Evolutionary conservation across 2,329 filamentous ascomycete genomes (phyloP).

Genomic region (Xylaria sp.): DNA sequence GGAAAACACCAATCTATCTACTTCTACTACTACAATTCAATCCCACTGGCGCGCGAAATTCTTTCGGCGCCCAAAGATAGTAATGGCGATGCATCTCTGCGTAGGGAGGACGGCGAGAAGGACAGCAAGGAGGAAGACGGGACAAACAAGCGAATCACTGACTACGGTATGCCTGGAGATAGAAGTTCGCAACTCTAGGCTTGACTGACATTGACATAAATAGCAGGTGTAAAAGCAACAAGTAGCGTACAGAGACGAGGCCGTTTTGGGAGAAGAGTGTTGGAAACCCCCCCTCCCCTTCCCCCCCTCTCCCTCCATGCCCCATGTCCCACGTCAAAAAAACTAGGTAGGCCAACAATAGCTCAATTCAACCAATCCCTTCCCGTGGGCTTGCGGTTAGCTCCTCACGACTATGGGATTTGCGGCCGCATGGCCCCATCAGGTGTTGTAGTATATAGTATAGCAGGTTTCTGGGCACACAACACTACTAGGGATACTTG

Average conservation of each 20-base stretch:
- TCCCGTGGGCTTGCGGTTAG: background rate
- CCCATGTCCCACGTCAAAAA: no score
- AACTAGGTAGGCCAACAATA: constrained; percentile 13
- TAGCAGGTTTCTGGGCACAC: background rate
- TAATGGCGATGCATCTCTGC: background rate
- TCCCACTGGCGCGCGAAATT: background rate
- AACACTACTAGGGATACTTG: background rate
- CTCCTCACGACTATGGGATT: constrained; percentile 12
- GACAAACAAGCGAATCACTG: background rate
- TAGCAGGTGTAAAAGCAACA: constrained; percentile 1
- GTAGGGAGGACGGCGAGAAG: background rate
- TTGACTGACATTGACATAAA: constrained; percentile 6
- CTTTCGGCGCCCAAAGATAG: background rate
- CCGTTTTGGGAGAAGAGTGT: background rate
- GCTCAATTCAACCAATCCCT: background rate
- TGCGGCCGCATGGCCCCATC: constrained; percentile 22
- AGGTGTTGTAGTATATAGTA: background rate
- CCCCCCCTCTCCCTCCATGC: no score
- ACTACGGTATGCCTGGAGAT: background rate
- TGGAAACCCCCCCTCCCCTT: constrained; percentile 3
- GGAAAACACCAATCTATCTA: background rate
- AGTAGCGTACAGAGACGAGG: background rate
- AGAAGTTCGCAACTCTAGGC: background rate
- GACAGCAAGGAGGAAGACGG: background rate
- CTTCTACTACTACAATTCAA: background rate